Base-by-base conservation (phyloP, 352 stramenopile species). In the Discostella stelligera region DNA sequence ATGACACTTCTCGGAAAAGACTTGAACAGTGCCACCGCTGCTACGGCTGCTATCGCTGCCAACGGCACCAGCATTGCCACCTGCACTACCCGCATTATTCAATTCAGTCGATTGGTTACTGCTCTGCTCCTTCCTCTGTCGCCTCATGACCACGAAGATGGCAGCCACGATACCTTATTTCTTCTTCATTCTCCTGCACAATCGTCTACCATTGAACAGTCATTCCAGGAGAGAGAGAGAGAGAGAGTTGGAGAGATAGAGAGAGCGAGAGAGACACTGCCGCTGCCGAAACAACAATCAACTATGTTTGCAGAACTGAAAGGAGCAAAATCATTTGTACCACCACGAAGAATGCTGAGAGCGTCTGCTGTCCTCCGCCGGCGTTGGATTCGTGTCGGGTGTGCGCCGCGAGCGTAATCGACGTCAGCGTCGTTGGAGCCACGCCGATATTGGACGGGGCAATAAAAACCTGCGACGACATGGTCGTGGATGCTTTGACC, bases 301-400 rank as follows among this genome's bases (percentile, higher is more conserved):
- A n/a, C n/a, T n/a, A n/a, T n/a, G n/a, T n/a, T n/a, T n/a, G n/a
- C n/a, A n/a, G n/a, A n/a, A n/a, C n/a, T n/a, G n/a, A n/a, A n/a
- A n/a, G n/a, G n/a, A n/a, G n/a, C n/a, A 32, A 3, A 0, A 11
- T 16, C 21, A n/a, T 5, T 11, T 59, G 21, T 59, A 20, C 58
- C 21, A 65, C 30, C 25, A 65, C 49, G 58, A 32, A 46, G 11
- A 23, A 32, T 21, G 58, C 58, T 5, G 32, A 65, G 58, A 30
- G 41, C 21, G 23, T 49, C 30, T 65, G 58, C 58, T 65, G 58
- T 30, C 58, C 58, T 13, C 2, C 20, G 11, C 2, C 25, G 0
- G 58, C 23, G 3, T 10, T 8, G 0, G 9, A 13, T 18, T 25
- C 58, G n/a, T 65, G 58, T 25, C 25, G 25, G 21, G 58, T 65